These are phyloP conservation scores for Penicillium subrubescens DNA, from an alignment of 495 filamentous ascomycete genomes.

Conservation along the genomic window DNA sequence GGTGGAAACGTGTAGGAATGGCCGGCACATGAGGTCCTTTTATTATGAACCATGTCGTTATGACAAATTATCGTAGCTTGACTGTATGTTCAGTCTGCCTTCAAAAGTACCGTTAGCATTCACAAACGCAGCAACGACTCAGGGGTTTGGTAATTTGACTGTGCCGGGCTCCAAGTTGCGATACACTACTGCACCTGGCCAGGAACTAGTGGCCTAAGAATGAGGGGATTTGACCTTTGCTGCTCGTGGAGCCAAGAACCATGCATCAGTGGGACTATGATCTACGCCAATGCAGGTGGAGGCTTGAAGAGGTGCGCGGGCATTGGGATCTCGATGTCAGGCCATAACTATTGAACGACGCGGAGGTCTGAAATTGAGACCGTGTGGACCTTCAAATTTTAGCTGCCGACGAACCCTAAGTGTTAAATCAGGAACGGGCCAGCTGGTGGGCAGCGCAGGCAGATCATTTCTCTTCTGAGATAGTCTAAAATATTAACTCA, in stretches of 20 bases:
- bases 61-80: not conserved
- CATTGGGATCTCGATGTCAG: not conserved
- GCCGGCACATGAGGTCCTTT: not conserved
- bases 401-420: slow-evolving; percentile 1
- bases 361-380: not conserved
- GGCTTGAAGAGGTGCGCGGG: not conserved
- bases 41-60: not conserved
- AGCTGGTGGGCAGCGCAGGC: not conserved
- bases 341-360: not conserved
- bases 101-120: not conserved
- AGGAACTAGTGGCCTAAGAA: not conserved
- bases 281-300: not conserved
- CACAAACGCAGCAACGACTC: not conserved
- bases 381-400: not conserved
- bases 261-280: not conserved
- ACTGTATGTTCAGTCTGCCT: not conserved
- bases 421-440: not conserved
- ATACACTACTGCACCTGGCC: not conserved
- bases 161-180: not conserved
- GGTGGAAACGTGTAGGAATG: not conserved
- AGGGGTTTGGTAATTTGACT: not conserved
- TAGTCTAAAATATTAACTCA: not conserved
- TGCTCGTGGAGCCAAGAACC: not conserved
- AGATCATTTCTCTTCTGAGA: not conserved
- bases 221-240: not conserved